Percentiles rank a stretch among this genome's conserved stretches.
These are phyloP conservation scores for Phoma sp. DNA, from an alignment of 2,329 filamentous ascomycete genomes.

Conservation along the genomic window DNA sequence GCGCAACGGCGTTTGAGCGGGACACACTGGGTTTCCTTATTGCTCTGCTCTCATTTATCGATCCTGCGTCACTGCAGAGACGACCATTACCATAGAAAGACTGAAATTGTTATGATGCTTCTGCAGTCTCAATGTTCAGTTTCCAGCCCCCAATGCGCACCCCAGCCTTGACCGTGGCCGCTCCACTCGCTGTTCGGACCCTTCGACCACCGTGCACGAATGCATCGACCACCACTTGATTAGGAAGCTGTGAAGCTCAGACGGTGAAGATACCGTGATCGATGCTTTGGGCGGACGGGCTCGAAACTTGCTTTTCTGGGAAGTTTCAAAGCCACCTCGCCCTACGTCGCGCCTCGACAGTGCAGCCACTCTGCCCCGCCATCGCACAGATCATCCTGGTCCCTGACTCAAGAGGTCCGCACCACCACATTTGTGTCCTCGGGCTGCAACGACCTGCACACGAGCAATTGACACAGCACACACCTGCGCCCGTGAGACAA, in stretches of 20 bases:
- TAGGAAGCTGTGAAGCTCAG: slow-evolving; percentile 46
- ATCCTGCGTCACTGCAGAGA: neutral
- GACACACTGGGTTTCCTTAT: slow-evolving; percentile 30
- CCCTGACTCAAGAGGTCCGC: slow-evolving; percentile 34
- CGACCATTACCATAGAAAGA: slow-evolving; percentile 2
- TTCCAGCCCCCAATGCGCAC: neutral
- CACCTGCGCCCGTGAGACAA: slow-evolving; percentile 16
- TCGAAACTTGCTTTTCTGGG: slow-evolving; percentile 33
- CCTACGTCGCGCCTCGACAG: neutral
- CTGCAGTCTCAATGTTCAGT: neutral
- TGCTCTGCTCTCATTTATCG: slow-evolving; percentile 13
- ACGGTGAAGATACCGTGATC: slow-evolving; percentile 36
- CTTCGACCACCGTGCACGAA: slow-evolving; percentile 26
- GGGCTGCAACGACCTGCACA: slow-evolving; percentile 19
- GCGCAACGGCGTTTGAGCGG: slow-evolving; percentile 36
- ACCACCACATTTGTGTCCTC: slow-evolving; percentile 24
- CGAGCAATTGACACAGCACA: slow-evolving; percentile 20
- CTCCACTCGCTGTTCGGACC: slow-evolving; percentile 15
- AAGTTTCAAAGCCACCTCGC: slow-evolving; percentile 19
- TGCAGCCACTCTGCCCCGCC: slow-evolving; percentile 29
- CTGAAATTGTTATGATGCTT: slow-evolving; percentile 2
- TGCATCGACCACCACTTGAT: slow-evolving; percentile 34
- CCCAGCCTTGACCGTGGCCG: neutral
- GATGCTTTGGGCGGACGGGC: slow-evolving; percentile 27
- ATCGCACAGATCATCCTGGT: slow-evolving; percentile 24